Evolutionary conservation across 208 protist genomes (phyloP).

Genomic region (Kentomonas sorsogonicus): DNA sequence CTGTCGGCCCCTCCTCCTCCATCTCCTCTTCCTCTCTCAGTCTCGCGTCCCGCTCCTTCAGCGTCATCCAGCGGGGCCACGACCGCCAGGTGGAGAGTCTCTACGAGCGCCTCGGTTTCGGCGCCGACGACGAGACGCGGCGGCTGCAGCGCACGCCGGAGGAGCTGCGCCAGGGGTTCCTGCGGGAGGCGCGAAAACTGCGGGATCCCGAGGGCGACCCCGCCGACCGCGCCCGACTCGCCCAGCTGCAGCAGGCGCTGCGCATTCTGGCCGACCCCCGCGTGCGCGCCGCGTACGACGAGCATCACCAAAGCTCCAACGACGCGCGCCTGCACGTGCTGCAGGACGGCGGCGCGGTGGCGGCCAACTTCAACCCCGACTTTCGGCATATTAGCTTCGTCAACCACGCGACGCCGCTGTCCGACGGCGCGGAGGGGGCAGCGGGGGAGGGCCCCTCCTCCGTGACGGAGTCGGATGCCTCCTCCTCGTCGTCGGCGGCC

Average conservation of each 20-base stretch:
- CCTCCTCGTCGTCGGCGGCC: not conserved
- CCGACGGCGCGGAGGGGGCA: not conserved
- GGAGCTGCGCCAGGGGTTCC: conserved; percentile 55
- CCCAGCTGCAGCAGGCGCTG: conserved; percentile 54
- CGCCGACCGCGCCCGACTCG: conserved; percentile 34
- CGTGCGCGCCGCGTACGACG: conserved; percentile 56
- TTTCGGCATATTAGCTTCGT: conserved; percentile 66
- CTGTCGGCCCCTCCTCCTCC: too few species aligned
- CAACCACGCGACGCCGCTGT: conserved; percentile 51
- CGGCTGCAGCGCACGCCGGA: conserved; percentile 47
- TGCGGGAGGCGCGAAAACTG: conserved; percentile 59
- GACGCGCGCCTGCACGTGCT: conserved; percentile 72
- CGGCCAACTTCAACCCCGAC: conserved; percentile 79
- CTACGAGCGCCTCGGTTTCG: conserved; percentile 67
- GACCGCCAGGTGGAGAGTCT: conserved; percentile 49
- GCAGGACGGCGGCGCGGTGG: conserved; percentile 60
- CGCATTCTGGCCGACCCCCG: conserved; percentile 36
- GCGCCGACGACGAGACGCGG: conserved; percentile 46
- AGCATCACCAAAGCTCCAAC: conserved; percentile 66
- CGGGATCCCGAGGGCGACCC: conserved; percentile 42
- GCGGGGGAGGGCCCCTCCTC: not conserved
- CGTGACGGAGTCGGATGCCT: too few species aligned
- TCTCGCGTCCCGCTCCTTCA: conserved; percentile 19
- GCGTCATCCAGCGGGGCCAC: conserved; percentile 67
- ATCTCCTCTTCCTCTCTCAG: too few species aligned